Conservation (phyloP, 345 rosid genomes). For the Salix purpurea region DNA sequence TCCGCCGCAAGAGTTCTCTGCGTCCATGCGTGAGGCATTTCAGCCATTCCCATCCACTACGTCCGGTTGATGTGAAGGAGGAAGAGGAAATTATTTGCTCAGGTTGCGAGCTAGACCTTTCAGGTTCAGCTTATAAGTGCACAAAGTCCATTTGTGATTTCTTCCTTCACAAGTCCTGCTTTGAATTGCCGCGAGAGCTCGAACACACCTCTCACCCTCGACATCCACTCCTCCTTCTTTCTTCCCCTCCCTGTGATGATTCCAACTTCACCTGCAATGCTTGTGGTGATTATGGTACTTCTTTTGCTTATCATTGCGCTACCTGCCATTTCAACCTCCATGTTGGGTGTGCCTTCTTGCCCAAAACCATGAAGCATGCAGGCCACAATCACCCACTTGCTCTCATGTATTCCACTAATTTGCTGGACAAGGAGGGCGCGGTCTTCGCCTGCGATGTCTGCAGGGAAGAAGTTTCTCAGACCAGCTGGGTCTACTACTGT, state of each 20-base stretch:
- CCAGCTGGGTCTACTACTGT: slow-evolving; percentile 17
- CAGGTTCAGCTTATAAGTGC: slow-evolving; percentile 20
- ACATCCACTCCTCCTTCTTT: slow-evolving; percentile 6
- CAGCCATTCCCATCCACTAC: slow-evolving; percentile 19
- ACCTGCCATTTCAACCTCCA: slow-evolving; percentile 14
- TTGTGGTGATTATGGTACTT: slow-evolving; percentile 15
- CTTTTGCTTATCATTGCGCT: slow-evolving; percentile 8
- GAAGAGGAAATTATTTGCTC: slow-evolving; percentile 16
- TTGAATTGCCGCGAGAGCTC: slow-evolving; percentile 5
- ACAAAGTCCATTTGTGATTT: slow-evolving; percentile 10
- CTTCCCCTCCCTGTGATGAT: background rate
- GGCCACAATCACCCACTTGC: slow-evolving; percentile 16
- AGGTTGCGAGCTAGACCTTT: slow-evolving; percentile 12
- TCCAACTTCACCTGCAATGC: slow-evolving; percentile 9
- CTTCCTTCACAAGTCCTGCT: slow-evolving; percentile 17
- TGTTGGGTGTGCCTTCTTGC: slow-evolving; percentile 24
- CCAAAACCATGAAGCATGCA: slow-evolving; percentile 10
- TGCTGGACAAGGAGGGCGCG: background rate
- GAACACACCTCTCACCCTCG: slow-evolving; percentile 10
- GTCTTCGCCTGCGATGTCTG: slow-evolving; percentile 10
- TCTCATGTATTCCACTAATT: background rate
- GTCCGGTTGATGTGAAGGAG: slow-evolving; percentile 4
- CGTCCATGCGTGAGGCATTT: slow-evolving; percentile 14
- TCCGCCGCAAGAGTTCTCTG: background rate
- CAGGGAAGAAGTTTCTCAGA: background rate